Evolutionary conservation across 108 stramenopile species (phyloP), one percentile per base, ranked within the genome.

Genomic region (Nitzschia palea): DNA sequence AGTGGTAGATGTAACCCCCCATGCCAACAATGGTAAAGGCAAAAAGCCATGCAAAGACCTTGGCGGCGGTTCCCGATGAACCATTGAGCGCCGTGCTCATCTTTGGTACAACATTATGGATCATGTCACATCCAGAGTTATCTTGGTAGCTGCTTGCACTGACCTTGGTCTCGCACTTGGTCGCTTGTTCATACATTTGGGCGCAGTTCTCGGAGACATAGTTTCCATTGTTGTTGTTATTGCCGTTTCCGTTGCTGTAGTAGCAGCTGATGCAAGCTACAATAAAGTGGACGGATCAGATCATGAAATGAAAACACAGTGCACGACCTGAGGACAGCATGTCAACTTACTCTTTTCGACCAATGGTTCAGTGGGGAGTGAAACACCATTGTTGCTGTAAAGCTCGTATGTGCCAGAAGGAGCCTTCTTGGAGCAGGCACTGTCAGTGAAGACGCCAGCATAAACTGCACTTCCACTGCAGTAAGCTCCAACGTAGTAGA

Each of bases 401-500:
- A 78, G 74, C 51, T 74, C 81, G 57, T 80, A 91, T 6, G 77
- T 77, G 36, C 85, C 90, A 10, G 58, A 34, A 43, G 80, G 73
- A 25, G 85, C 83, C 17, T 73, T 47, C 52, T 71, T 74, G 61
- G 86, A 86, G 68, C 90, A 91, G 44, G 73, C 70, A 33, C 80
- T 70, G 55, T 91, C 90, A 51, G 74, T 79, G 62, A 91, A 91
- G 51, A 70, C 60, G 29, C 82, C 90, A 22, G 87, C 74, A 57
- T 74, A 77, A 42, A 91, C 80, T 25, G 85, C 87, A 26, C 79
- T 67, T 36, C 68, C 40, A 20, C 81, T 81, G 57, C 90, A 91
- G 74, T 86, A 85, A 35, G 90, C 84, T 52, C 90, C 90, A 37
- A 85, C 73, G 68, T 71, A 86, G 74, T 85, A 84, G n/a, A 72